These are phyloP conservation scores for Dacryopinax spathularia DNA, from an alignment of 768 basidiomycete species.

Conservation along the genomic window DNA sequence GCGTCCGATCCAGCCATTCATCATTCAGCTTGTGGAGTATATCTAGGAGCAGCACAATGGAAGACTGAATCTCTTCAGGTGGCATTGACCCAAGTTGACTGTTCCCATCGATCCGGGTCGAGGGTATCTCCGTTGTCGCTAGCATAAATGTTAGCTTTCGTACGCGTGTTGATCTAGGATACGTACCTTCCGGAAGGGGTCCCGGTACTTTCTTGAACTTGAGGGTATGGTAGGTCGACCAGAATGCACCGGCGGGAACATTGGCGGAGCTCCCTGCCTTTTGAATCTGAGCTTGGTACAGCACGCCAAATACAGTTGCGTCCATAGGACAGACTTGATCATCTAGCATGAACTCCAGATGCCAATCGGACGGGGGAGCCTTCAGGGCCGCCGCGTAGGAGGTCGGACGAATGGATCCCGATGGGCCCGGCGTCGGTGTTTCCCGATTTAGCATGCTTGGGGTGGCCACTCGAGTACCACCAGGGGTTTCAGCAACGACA, in stretches of 20 bases:
- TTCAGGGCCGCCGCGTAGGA: slow-evolving; percentile 94
- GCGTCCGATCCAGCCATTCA: slow-evolving; percentile 30
- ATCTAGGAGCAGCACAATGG: slow-evolving; percentile 78
- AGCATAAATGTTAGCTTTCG: not conserved
- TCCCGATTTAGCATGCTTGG: slow-evolving; percentile 34
- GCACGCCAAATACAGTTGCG: slow-evolving; percentile 89
- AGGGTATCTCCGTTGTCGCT: not conserved
- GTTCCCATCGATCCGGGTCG: not conserved
- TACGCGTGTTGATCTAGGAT: too few relatives aligned
- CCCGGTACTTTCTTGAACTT: slow-evolving; percentile 88
- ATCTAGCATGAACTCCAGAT: slow-evolving; percentile 90
- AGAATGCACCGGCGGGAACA: slow-evolving; percentile 55
- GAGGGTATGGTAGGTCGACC: slow-evolving; percentile 82
- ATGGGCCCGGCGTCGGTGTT: slow-evolving; percentile 12
- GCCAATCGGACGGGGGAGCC: slow-evolving; percentile 88
- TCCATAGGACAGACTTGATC: slow-evolving; percentile 72
- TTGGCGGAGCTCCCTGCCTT: slow-evolving; percentile 45
- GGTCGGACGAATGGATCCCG: slow-evolving; percentile 10
- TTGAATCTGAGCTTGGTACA: slow-evolving; percentile 78
- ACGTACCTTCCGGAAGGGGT: slow-evolving; percentile 35
- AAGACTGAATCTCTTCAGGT: slow-evolving; percentile 70
- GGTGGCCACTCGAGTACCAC: slow-evolving; percentile 86
- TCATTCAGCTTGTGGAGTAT: slow-evolving; percentile 74
- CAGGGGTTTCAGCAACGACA: slow-evolving; percentile 90
- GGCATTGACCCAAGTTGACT: slow-evolving; percentile 56